Evolutionary conservation across 2,329 filamentous ascomycete genomes (phyloP), one percentile per base, ranked within the genome.

Genomic region (Trichoderma guizhouense): DNA sequence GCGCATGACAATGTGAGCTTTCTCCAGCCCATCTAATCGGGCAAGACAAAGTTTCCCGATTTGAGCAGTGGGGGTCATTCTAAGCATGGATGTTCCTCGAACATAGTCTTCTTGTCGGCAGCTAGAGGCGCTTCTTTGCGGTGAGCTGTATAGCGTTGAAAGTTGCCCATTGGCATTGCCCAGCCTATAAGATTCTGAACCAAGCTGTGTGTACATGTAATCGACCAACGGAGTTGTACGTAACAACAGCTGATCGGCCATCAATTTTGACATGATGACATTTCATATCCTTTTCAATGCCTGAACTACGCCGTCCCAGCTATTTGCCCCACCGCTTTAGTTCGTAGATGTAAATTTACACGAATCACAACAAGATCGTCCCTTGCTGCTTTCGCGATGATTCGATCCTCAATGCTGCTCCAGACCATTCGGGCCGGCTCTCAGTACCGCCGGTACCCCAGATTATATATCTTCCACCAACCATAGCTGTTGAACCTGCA

Each of bases 391-490:
- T n/a, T 47, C 28, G n/a, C 66, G 26, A 43, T 47, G 39, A 34
- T 32, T 61, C 66, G 39, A 69, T 60, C 53, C 36, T 69, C 66
- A 32, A 6, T 51, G 66, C 12, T 51, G 28, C 28, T 39, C 34
- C 55, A 55, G 14, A 21, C n/a, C 69, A 71, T 71, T 71, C 69
- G 69, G 69, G 34, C 69, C 69, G 69, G 69, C 63, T 71, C 12
- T 32, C 61, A 65, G 21, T 65, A 60, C 53, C 53, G 34, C 66
- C 57, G 66, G 47, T 36, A 64, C 60, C 60, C 51, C 68, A 62
- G 68, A 70, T 67, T 60, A n/a, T 55, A 71, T 7, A 67, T 67
- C 63, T 71, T 71, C 69, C 69, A 71, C 69, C 69, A 71, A 71
- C 69, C 69, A 71, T 11, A 66, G 47, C 14, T 24, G 26, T 3